Conservation (phyloP, 176 grass and related monocot species). For the Leersia perrieri region DNA sequence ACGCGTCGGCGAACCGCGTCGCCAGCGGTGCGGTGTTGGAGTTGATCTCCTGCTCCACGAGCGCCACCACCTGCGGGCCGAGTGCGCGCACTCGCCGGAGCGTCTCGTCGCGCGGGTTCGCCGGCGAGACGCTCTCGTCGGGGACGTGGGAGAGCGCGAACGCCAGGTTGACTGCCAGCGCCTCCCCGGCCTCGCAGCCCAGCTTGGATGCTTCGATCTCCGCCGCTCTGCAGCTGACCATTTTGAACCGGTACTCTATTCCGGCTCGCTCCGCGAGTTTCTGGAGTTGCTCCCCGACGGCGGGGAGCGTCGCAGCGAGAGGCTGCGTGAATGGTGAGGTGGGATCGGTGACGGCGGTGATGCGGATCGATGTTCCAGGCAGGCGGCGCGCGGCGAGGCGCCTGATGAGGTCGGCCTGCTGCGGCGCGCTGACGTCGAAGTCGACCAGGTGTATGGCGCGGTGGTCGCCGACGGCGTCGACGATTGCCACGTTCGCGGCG, state of each 20-base stretch:
- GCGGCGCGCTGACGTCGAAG: constrained; percentile 65
- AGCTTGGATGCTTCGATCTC: constrained; percentile 56
- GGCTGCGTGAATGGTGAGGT: constrained; percentile 55
- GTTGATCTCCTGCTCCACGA: constrained; percentile 87
- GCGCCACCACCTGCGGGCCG: constrained; percentile 52
- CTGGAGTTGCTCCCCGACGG: constrained; percentile 46
- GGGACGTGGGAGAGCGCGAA: constrained; percentile 73
- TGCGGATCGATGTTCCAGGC: constrained; percentile 24
- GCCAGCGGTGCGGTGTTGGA: constrained; percentile 75
- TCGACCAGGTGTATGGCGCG: constrained; percentile 68
- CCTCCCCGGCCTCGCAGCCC: constrained; percentile 63
- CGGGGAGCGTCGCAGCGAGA: background rate
- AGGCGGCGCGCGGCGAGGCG: constrained; percentile 49
- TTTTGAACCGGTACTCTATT: constrained; percentile 48
- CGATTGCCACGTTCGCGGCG: constrained; percentile 68
- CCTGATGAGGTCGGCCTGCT: constrained; percentile 68
- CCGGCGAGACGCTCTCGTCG: constrained; percentile 89
- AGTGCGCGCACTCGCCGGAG: constrained; percentile 82
- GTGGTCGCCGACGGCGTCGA: constrained; percentile 43
- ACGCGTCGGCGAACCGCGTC: constrained; percentile 71
- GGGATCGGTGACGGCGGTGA: constrained; percentile 77
- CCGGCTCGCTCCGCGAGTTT: constrained; percentile 52
- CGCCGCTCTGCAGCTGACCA: constrained; percentile 48
- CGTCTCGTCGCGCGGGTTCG: constrained; percentile 84
- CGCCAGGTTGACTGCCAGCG: constrained; percentile 75